Conservation (phyloP, 139 green algal genomes). For the Pseudopediastrum boryanum region DNA sequence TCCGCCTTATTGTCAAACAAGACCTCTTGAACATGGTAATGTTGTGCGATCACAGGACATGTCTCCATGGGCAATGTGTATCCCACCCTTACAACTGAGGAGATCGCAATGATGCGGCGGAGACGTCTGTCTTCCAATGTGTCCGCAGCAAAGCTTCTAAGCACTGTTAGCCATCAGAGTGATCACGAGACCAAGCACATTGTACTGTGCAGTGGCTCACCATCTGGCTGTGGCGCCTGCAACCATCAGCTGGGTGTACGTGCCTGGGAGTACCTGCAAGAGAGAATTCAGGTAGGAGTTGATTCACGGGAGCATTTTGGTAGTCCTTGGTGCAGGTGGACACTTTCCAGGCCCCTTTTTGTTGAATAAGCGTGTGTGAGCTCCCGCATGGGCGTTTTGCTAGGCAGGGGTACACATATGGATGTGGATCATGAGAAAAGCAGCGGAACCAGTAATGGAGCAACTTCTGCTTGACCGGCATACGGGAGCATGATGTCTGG, state of each 20-base stretch:
- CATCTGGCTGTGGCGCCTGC: slow-evolving; percentile 4
- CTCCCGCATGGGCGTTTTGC: neutral
- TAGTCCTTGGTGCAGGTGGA: too few species aligned
- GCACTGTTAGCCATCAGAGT: neutral
- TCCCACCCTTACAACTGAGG: neutral
- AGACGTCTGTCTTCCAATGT: slow-evolving; percentile 1
- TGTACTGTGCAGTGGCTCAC: slow-evolving; percentile 15
- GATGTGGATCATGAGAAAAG: too few species aligned
- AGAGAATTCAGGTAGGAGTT: slow-evolving; percentile 1
- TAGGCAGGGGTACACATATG: too few species aligned
- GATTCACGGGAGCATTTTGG: too few species aligned
- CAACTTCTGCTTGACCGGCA: too few species aligned
- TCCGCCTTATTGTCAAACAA: too few species aligned
- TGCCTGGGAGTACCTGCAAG: slow-evolving; percentile 25
- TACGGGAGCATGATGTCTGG: too few species aligned
- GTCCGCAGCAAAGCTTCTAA: neutral
- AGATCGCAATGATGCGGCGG: slow-evolving; percentile 5
- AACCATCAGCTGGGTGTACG: neutral
- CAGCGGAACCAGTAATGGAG: too few species aligned
- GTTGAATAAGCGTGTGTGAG: neutral
- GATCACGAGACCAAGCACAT: slow-evolving; percentile 30
- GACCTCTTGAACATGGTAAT: too few species aligned
- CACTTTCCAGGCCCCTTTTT: too few species aligned
- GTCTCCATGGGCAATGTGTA: slow-evolving; percentile 32
- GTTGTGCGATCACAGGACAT: too few species aligned